Evolutionary conservation across 306 rosid species (phyloP).

Genomic region (Nissolia schottii): DNA sequence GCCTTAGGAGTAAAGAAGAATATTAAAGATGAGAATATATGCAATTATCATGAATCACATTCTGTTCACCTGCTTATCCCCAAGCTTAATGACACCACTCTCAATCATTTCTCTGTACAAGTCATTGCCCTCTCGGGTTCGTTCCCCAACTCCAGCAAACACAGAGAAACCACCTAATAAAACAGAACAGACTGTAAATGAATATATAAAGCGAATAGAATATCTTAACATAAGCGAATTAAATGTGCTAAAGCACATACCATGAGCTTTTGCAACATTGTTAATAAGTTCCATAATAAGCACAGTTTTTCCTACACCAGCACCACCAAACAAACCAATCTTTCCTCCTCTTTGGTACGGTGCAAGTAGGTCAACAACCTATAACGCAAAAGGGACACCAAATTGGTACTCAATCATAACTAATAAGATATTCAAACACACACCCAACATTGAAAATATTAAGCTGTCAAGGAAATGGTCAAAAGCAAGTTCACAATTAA

Average conservation of each 20-base stretch:
- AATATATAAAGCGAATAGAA: background rate
- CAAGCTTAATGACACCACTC: constrained; percentile 98
- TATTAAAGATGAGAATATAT: background rate
- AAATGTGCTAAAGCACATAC: constrained; percentile 45
- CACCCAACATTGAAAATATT: background rate
- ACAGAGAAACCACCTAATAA: constrained; percentile 97
- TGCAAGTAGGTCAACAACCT: constrained; percentile 97
- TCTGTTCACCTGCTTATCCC: constrained; percentile 78
- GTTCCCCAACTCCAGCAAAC: constrained; percentile 98
- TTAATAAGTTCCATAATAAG: constrained; percentile 98
- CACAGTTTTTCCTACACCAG: constrained; percentile 97
- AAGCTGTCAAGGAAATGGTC: background rate
- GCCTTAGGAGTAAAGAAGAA: background rate
- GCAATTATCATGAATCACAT: background rate
- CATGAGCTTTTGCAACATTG: constrained; percentile 96
- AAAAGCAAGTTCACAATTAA: no score
- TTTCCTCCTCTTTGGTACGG: constrained; percentile 98
- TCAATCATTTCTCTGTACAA: constrained; percentile 98
- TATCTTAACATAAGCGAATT: background rate
- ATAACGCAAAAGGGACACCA: background rate
- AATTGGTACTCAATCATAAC: background rate
- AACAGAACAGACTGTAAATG: background rate
- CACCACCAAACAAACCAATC: constrained; percentile 98
- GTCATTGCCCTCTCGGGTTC: constrained; percentile 96
- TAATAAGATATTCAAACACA: background rate